Evolutionary conservation across 23 red algal species (phyloP).

Genomic region (Cyanidium caldarium): DNA sequence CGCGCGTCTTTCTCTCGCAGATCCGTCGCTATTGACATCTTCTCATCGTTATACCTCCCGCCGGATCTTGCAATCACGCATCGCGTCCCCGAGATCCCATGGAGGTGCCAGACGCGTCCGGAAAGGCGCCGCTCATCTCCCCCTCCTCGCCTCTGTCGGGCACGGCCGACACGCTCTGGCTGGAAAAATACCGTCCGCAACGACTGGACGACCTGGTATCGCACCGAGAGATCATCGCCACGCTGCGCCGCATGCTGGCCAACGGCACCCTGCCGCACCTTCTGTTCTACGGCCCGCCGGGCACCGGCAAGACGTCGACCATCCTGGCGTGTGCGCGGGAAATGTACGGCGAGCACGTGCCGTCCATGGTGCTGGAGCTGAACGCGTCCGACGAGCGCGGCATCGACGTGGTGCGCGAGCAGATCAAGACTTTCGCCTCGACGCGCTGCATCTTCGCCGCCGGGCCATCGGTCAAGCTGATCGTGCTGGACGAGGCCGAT

Average conservation of each 20-base stretch:
- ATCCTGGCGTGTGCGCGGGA: slow-evolving; percentile 81
- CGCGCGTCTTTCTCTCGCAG: no score
- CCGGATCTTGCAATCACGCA: no score
- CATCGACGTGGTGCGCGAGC: slow-evolving; percentile 80
- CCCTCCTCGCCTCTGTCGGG: no score
- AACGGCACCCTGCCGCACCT: slow-evolving; percentile 77
- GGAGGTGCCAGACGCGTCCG: no score
- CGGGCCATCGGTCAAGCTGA: slow-evolving; percentile 51
- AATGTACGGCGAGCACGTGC: slow-evolving; percentile 71
- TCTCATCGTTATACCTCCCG: no score
- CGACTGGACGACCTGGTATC: slow-evolving; percentile 63
- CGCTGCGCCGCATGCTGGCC: slow-evolving; percentile 52
- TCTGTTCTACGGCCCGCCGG: slow-evolving; percentile 90
- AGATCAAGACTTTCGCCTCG: slow-evolving; percentile 92
- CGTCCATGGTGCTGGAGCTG: slow-evolving; percentile 91
- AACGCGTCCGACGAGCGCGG: slow-evolving; percentile 99
- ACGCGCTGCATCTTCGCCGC: slow-evolving; percentile 65
- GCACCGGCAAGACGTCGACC: slow-evolving; percentile 90
- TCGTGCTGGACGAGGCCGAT: slow-evolving; percentile 95
- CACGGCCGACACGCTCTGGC: slow-evolving; percentile 49
- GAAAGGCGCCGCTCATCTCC: no score
- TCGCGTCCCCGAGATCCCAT: no score
- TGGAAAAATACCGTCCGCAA: slow-evolving; percentile 88
- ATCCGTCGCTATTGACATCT: no score
- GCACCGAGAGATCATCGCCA: slow-evolving; percentile 68